phyloP scores from a whole-genome alignment of 257 asterid genomes.

The Plantago major region DNA sequence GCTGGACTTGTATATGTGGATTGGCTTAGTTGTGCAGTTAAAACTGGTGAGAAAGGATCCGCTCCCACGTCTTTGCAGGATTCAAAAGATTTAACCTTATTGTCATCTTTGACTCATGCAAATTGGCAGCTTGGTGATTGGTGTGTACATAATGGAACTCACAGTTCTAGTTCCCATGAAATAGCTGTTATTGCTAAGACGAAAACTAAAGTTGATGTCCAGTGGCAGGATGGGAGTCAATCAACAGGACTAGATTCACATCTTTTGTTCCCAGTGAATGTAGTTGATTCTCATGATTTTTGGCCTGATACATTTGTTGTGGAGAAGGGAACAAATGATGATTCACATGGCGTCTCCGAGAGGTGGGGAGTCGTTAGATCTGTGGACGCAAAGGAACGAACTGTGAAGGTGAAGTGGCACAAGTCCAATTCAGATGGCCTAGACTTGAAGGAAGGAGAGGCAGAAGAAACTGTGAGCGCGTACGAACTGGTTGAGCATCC shows the following conservation, averaged over 20 bases:
- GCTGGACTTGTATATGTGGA: conserved; percentile 61
- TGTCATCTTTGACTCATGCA: conserved; percentile 52
- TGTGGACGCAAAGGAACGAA: conserved; percentile 80
- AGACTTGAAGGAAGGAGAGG: conserved; percentile 29
- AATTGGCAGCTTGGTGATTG: conserved; percentile 97
- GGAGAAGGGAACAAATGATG: conserved; percentile 62
- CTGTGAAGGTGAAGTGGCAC: conserved; percentile 73
- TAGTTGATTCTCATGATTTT: conserved; percentile 78
- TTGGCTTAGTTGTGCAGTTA: conserved; percentile 65
- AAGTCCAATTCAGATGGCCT: conserved; percentile 25
- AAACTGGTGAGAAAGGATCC: conserved; percentile 32
- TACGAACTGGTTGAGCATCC: conserved; percentile 92
- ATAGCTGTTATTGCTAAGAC: conserved; percentile 62
- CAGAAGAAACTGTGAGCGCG: conserved; percentile 80
- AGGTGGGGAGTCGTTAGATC: conserved; percentile 68
- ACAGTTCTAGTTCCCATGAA: conserved; percentile 29
- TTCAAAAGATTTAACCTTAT: conserved; percentile 43
- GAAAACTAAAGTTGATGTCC: conserved; percentile 65
- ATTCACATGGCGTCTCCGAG: conserved; percentile 28
- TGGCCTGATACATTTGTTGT: conserved; percentile 71
- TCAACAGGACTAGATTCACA: conserved; percentile 55
- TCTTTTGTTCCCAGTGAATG: conserved; percentile 52
- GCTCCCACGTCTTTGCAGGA: conserved; percentile 51
- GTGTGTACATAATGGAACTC: conserved; percentile 48
- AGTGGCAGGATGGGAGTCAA: conserved; percentile 88